Evolutionary conservation across 1,139 yeast species (phyloP).

Genomic region (Lizanozyma gosingica): DNA sequence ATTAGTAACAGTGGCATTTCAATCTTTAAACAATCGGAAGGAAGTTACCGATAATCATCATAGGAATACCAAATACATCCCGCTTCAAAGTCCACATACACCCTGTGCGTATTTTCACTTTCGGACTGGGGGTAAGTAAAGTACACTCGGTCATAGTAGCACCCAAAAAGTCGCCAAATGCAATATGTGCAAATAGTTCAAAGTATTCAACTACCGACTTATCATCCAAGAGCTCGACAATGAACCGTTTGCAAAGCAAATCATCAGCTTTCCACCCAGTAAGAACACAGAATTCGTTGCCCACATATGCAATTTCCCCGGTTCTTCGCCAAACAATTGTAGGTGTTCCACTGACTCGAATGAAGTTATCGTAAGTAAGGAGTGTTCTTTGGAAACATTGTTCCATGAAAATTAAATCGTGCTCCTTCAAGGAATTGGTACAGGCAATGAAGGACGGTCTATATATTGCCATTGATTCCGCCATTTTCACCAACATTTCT

Average conservation of each 20-base stretch:
- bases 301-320: constrained; percentile 91
- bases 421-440: constrained; percentile 79
- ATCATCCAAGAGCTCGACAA: constrained; percentile 87
- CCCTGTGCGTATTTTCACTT: constrained; percentile 53
- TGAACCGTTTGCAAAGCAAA: constrained; percentile 59
- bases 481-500: constrained; percentile 68
- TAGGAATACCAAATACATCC: constrained; percentile 59
- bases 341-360: constrained; percentile 83
- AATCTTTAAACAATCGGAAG: constrained; percentile 50
- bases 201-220: constrained; percentile 81
- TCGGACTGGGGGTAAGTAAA: constrained; percentile 46
- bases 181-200: constrained; percentile 72
- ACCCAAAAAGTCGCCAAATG: constrained; percentile 87
- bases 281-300: constrained; percentile 80
- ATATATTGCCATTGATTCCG: constrained; percentile 81
- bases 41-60: constrained; percentile 94
- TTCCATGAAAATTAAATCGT: constrained; percentile 90
- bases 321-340: constrained; percentile 94
- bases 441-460: constrained; percentile 91
- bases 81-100: constrained; percentile 82
- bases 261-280: constrained; percentile 84
- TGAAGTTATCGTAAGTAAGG: constrained; percentile 79
- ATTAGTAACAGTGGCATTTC: too few relatives aligned
- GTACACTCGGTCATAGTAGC: constrained; percentile 87
- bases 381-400: constrained; percentile 91